Percentiles rank a stretch among this genome's conserved stretches.
These are phyloP conservation scores for Megacollybia platyphylla DNA, from an alignment of 1,284 basidiomycete genomes.

Conservation along the genomic window DNA sequence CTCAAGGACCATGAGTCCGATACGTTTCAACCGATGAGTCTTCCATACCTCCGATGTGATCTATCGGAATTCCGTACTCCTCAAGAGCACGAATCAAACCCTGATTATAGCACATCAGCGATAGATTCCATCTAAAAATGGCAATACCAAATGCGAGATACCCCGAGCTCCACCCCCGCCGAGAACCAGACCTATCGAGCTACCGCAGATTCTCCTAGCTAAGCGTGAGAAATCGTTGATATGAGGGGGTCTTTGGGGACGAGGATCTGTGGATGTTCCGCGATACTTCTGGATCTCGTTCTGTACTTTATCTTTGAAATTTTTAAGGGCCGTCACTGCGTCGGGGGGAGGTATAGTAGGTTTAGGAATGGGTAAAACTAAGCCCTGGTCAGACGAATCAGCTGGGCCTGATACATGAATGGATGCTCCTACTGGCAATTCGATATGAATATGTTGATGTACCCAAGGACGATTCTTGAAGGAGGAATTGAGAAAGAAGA, in stretches of 20 bases:
- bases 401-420: neutral
- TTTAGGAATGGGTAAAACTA: slow-evolving; percentile 56
- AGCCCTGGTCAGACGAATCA: slow-evolving; percentile 27
- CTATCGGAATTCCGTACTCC: slow-evolving; percentile 88
- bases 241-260: slow-evolving; percentile 68
- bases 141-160: slow-evolving; percentile 77
- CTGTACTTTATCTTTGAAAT: slow-evolving; percentile 86
- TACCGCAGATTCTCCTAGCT: slow-evolving; percentile 85
- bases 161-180: slow-evolving; percentile 95
- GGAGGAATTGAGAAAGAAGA: slow-evolving; percentile 2
- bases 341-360: slow-evolving; percentile 47
- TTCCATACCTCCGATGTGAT: slow-evolving; percentile 67
- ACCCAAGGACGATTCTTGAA: slow-evolving; percentile 85
- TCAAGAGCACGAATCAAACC: slow-evolving; percentile 86
- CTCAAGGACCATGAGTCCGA: slow-evolving; percentile 15
- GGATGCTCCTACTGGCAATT: slow-evolving; percentile 52
- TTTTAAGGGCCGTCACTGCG: slow-evolving; percentile 81
- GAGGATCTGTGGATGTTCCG: slow-evolving; percentile 49
- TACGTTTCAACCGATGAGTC: neutral
- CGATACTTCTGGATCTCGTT: slow-evolving; percentile 83
- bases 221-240: slow-evolving; percentile 89
- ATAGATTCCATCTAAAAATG: slow-evolving; percentile 3
- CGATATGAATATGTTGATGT: slow-evolving; percentile 85
- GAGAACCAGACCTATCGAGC: slow-evolving; percentile 87
- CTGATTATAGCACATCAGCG: slow-evolving; percentile 20